Evolutionary conservation across 768 basidiomycete genomes (phyloP).

Genomic region (Cystofilobasidium capitatum): DNA sequence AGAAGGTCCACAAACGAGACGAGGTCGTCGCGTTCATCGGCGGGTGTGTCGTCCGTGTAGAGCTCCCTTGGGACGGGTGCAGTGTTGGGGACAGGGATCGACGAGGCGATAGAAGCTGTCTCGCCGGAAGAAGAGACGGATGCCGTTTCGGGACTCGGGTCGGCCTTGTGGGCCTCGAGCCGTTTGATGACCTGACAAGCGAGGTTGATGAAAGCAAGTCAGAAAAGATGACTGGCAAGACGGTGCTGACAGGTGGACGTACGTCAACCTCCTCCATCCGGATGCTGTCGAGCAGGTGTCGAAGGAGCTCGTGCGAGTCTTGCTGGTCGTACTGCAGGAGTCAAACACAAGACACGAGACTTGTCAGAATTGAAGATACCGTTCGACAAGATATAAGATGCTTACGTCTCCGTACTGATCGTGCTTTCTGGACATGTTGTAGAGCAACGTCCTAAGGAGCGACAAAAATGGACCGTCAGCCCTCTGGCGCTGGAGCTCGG

Average conservation of each 20-base stretch:
- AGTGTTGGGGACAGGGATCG: background rate
- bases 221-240: background rate
- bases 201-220: background rate
- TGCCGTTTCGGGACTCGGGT: background rate
- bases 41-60: background rate
- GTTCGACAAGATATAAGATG: background rate
- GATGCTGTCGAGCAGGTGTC: slow-evolving; percentile 81
- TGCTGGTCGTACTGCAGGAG: slow-evolving; percentile 64
- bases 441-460: slow-evolving; percentile 44
- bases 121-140: background rate
- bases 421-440: slow-evolving; percentile 67
- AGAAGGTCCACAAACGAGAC: slow-evolving; percentile 74
- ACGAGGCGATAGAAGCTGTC: background rate
- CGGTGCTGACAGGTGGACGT: slow-evolving; percentile 31
- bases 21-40: slow-evolving; percentile 13
- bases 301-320: slow-evolving; percentile 86
- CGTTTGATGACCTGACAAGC: slow-evolving; percentile 61
- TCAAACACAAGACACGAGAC: background rate
- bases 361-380: background rate
- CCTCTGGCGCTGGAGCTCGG: background rate
- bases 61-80: background rate
- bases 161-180: slow-evolving; percentile 34
- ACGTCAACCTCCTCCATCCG: slow-evolving; percentile 92
- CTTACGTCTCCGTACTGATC: slow-evolving; percentile 75
- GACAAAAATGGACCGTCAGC: slow-evolving; percentile 42